Evolutionary conservation across 2,329 filamentous ascomycete genomes (phyloP).

Genomic region (Phaeosphaeriaceae sp.): DNA sequence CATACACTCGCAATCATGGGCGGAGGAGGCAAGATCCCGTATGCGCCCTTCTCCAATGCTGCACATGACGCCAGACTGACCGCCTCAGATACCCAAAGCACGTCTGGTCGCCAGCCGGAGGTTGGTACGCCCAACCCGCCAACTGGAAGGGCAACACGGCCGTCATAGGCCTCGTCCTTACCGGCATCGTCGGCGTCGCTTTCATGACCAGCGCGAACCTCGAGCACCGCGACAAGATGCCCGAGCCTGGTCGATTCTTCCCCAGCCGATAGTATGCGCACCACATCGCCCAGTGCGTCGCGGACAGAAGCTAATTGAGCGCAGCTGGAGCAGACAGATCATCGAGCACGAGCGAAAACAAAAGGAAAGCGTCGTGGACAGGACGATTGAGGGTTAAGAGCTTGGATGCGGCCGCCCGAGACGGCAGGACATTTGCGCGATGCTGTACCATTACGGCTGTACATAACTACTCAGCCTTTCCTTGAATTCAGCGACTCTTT

Average conservation of each 20-base stretch:
- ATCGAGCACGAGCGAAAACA: slow-evolving; percentile 69
- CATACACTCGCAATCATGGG: slow-evolving; percentile 67
- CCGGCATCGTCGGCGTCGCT: slow-evolving; percentile 71
- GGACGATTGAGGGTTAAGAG: slow-evolving; percentile 16
- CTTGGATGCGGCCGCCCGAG: background rate
- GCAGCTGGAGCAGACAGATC: slow-evolving; percentile 75
- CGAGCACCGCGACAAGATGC: slow-evolving; percentile 77
- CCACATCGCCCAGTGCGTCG: slow-evolving; percentile 3
- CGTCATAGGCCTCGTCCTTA: slow-evolving; percentile 71
- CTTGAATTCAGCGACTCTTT: slow-evolving; percentile 53
- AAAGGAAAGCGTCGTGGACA: slow-evolving; percentile 33
- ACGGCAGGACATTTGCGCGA: slow-evolving; percentile 2
- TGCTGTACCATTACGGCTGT: slow-evolving; percentile 41
- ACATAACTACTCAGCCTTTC: slow-evolving; percentile 47
- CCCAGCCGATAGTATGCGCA: slow-evolving; percentile 81
- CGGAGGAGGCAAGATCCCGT: slow-evolving; percentile 76
- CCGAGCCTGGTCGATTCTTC: slow-evolving; percentile 78
- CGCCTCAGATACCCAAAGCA: slow-evolving; percentile 89
- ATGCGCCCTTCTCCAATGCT: slow-evolving; percentile 33
- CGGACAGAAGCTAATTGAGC: slow-evolving; percentile 33
- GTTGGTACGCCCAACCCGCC: slow-evolving; percentile 92
- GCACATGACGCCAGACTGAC: slow-evolving; percentile 20
- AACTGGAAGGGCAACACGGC: slow-evolving; percentile 97
- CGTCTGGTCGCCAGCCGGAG: slow-evolving; percentile 98
- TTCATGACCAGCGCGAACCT: slow-evolving; percentile 77